phyloP scores from a whole-genome alignment of 108 stramenopile genomes.

The Chaetoceros tenuissimus region DNA sequence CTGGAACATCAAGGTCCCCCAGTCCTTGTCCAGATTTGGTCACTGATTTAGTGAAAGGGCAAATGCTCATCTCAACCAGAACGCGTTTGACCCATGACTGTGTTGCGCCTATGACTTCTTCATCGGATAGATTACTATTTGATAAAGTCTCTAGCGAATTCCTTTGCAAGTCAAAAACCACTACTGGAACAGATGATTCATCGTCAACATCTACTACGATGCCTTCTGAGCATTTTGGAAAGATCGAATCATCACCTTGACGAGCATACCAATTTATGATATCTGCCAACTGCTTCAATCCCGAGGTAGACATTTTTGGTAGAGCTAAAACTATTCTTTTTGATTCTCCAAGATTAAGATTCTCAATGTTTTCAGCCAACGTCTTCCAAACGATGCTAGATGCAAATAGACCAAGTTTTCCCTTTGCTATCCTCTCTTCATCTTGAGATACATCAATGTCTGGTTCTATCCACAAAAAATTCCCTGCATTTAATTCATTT shows the following conservation, averaged over 20 bases:
- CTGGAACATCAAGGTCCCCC: conserved; percentile 51
- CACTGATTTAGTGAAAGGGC: conserved; percentile 67
- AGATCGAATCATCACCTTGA: not conserved
- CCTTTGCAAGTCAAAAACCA: too few relatives aligned
- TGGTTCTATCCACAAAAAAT: not conserved
- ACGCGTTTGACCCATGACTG: conserved; percentile 68
- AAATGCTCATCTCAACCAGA: conserved; percentile 57
- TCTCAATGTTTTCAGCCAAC: not conserved
- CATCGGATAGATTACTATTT: not conserved
- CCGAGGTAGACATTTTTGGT: not conserved
- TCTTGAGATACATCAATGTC: not conserved
- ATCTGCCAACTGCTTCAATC: not conserved
- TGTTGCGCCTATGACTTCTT: conserved; percentile 9
- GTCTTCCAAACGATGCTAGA: not conserved
- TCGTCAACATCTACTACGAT: not conserved
- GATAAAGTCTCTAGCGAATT: not conserved
- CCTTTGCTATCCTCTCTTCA: not conserved
- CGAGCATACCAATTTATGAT: not conserved
- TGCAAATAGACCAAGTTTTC: not conserved
- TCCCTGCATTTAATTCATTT: too few relatives aligned
- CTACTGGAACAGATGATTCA: not conserved
- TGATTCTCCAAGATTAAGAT: not conserved
- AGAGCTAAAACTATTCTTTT: not conserved
- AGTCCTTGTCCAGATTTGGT: conserved; percentile 64
- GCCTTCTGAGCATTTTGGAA: too few relatives aligned